These are phyloP conservation scores for Colletotrichum eleusines DNA, from an alignment of 2,329 filamentous ascomycete genomes.

Conservation along the genomic window DNA sequence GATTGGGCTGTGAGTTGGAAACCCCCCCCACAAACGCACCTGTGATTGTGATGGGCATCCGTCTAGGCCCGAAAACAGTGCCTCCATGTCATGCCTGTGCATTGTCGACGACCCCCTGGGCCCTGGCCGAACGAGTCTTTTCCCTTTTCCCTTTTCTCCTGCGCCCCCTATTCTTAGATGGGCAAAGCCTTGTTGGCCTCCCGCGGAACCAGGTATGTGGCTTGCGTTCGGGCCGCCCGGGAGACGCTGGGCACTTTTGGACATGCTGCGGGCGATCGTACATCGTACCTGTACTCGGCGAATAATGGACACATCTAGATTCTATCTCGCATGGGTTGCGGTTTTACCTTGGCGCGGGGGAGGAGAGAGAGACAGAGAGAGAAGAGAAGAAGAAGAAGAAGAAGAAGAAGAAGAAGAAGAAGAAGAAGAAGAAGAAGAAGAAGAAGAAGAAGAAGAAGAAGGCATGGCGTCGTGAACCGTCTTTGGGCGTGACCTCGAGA, in stretches of 20 bases:
- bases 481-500: not conserved
- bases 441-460: not conserved
- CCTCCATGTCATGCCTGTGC: not conserved
- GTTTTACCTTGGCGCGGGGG: not conserved
- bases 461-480: conserved; percentile 17
- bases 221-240: conserved; percentile 31
- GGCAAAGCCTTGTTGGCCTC: not conserved
- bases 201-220: not conserved
- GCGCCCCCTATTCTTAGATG: conserved; percentile 18
- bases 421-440: not conserved
- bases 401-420: not conserved
- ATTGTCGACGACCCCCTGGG: not conserved
- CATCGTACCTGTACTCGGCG: too few relatives aligned
- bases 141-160: not conserved
- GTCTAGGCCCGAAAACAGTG: not conserved
- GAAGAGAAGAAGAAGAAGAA: not conserved
- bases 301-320: not conserved
- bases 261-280: conserved; percentile 20
- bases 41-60: conserved; percentile 25
- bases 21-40: too few relatives aligned
- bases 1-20: not conserved
- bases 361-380: not conserved
- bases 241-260: conserved; percentile 22
- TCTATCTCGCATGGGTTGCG: not conserved
- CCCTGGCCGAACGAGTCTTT: not conserved